Conservation (phyloP, 2,329 filamentous ascomycete species). For the Didymella lethalis region DNA sequence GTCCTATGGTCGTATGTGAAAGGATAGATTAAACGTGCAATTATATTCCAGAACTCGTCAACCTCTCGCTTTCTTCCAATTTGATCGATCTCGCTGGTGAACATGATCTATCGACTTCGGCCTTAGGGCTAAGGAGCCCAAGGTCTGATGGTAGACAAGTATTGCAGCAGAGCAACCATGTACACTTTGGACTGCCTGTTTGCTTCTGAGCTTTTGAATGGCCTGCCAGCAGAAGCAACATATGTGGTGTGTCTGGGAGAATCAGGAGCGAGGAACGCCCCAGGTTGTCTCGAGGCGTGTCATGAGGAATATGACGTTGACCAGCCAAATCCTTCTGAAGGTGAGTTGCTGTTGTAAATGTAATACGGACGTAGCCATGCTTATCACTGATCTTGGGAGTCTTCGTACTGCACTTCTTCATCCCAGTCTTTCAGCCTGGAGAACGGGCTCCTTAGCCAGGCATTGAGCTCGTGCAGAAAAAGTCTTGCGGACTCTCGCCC, state of each 20-base stretch:
- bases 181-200: neutral
- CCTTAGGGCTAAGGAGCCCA: neutral
- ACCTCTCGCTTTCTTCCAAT: neutral
- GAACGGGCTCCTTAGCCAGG: slow-evolving; percentile 84
- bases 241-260: neutral
- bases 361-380: neutral
- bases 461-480: slow-evolving; percentile 84
- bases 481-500: slow-evolving; percentile 75
- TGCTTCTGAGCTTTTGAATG: neutral
- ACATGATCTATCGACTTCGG: neutral
- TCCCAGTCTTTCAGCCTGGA: slow-evolving; percentile 80
- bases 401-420: slow-evolving; percentile 73
- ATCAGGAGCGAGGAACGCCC: neutral
- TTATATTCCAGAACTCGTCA: too few species aligned
- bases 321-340: neutral
- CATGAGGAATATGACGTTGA: neutral
- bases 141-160: neutral
- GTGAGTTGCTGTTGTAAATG: neutral
- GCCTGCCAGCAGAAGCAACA: neutral
- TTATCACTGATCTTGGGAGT: slow-evolving; percentile 2
- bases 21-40: too few species aligned
- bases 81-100: neutral
- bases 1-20: too few species aligned
- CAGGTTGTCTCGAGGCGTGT: neutral
- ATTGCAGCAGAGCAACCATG: neutral